These are phyloP conservation scores for Penicillium sp. DNA, from an alignment of 2,329 filamentous ascomycete genomes.

Conservation along the genomic window DNA sequence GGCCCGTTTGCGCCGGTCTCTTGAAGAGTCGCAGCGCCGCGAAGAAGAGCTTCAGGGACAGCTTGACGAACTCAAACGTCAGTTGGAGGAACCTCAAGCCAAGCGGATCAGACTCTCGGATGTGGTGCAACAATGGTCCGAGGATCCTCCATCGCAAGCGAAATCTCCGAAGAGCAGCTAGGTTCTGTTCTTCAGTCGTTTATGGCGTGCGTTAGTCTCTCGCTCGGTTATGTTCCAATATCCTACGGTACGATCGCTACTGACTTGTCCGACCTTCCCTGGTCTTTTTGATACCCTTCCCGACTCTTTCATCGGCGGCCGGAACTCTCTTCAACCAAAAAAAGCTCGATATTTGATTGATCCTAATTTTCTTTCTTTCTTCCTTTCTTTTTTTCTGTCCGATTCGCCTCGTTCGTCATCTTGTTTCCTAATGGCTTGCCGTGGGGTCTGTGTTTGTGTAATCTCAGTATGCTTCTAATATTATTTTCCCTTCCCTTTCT, in stretches of 20 bases:
- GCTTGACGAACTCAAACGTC: slow-evolving; percentile 74
- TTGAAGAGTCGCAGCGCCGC: slow-evolving; percentile 76
- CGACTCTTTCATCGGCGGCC: slow-evolving; percentile 38
- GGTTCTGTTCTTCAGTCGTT: slow-evolving; percentile 9
- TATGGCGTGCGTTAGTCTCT: background rate
- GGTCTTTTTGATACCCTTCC: slow-evolving; percentile 47
- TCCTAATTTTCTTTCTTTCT: slow-evolving; percentile 18
- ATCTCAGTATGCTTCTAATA: slow-evolving; percentile 31
- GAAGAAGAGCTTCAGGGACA: slow-evolving; percentile 82
- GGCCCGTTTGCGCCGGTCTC: slow-evolving; percentile 61
- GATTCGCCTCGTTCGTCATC: slow-evolving; percentile 1
- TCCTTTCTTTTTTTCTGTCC: slow-evolving; percentile 6
- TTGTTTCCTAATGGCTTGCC: slow-evolving; percentile 23
- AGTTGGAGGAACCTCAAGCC: slow-evolving; percentile 54
- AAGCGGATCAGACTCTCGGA: slow-evolving; percentile 64
- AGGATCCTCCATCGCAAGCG: slow-evolving; percentile 28
- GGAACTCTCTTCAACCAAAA: slow-evolving; percentile 27
- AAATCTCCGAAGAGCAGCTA: slow-evolving; percentile 43
- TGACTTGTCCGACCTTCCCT: slow-evolving; percentile 34
- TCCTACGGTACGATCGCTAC: slow-evolving; percentile 16
- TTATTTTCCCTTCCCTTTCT: slow-evolving; percentile 11
- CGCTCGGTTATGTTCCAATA: background rate
- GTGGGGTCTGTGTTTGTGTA: slow-evolving; percentile 26
- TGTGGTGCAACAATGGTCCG: slow-evolving; percentile 51
- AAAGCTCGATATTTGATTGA: slow-evolving; percentile 25